Base-by-base conservation (phyloP, 331 rosid species). In the Quercus phellos region DNA sequence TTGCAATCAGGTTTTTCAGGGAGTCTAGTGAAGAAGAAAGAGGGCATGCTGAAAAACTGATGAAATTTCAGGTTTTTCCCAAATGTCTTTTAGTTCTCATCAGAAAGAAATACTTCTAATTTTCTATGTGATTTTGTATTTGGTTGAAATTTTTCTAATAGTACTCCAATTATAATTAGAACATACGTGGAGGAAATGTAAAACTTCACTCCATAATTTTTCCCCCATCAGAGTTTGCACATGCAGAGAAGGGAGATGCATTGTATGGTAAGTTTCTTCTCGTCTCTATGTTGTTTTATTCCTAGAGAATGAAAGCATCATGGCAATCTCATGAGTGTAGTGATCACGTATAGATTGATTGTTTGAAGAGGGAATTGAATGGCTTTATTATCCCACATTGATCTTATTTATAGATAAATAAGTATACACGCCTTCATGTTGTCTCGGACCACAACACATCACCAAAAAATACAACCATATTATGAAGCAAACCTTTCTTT, bases 231-330 rank as follows among this genome's bases (percentile, higher is more conserved):
- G 97, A 91, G 50, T 91, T 85, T 78, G 92, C 82, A 21, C 83
- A 90, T 76, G 75, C 16, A 54, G 89, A 91, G 22, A 91, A 85
- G 79, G 92, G 94, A 19, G 97, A 91, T 81, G 97, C 94, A 8
- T 86, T 91, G 75, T 77, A 83, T 84, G 94, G 94, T 88, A 54
- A 76, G 87, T 60, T 78, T 58, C 14, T 58, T 54, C 51, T 29
- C 64, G 22, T 24, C 67, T 78, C 60, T 27, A n/a, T 43, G 42
- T 5, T 8, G 46, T 38, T 38, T 38, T 38, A 38, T 1, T 38
- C 46, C 46, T 8, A 38, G 46, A 38, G 46, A 8, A 38, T 38
- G 46, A 38, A 38, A 11, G 46, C 46, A 38, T 38, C 3, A 38
- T 38, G 46, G 46, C 12, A 38, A 38, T 38, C 46, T 38, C 12